Evolutionary conservation across 352 stramenopile species (phyloP), one percentile per base, ranked within the genome.

Genomic region (Globisporangium abappressorium): DNA sequence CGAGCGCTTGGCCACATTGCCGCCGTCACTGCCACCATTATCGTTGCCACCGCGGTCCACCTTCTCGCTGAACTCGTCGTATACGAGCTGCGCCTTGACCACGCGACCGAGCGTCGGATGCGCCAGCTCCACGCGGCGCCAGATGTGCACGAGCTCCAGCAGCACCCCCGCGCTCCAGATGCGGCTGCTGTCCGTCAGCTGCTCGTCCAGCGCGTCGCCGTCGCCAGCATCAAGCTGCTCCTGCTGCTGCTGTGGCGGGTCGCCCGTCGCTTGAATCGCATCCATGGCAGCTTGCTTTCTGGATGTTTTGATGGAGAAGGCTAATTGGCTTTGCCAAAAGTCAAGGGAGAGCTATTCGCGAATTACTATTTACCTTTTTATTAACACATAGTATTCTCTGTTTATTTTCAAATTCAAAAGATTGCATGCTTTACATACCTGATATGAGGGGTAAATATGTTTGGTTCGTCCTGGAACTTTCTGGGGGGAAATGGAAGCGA

Each of bases 131-230:
- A 80, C 76, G 58, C 76, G 72, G 26, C 76, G 72, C 79, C 81
- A 91, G 63, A 84, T 86, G 49, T 77, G 71, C 57, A 81, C 80
- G 18, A 91, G 77, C 69, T 79, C 68, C 65, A 89, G 75, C 64
- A 85, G 72, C 58, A 89, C 75, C 30, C 78, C 76, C 0, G 77
- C 33, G 51, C 71, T 81, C 82, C 82, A 91, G 62, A 84, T 89
- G 71, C 82, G 80, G 12, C 74, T 72, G 49, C 30, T 77, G 49
- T 90, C 82, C 2, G 67, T 76, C 54, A 82, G 60, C 22, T 56
- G 56, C 53, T 85, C 77, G 47, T 84, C 73, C 38, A 46, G 38
- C 11, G 9, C 71, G 8, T 85, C 75, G 11, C 36, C 70, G 38
- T 80, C 70, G 34, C 60, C 68, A 24, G 49, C 8, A 34, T 57